Evolutionary conservation across 768 basidiomycete genomes (phyloP).

Genomic region (Agrocybe chaxingu): DNA sequence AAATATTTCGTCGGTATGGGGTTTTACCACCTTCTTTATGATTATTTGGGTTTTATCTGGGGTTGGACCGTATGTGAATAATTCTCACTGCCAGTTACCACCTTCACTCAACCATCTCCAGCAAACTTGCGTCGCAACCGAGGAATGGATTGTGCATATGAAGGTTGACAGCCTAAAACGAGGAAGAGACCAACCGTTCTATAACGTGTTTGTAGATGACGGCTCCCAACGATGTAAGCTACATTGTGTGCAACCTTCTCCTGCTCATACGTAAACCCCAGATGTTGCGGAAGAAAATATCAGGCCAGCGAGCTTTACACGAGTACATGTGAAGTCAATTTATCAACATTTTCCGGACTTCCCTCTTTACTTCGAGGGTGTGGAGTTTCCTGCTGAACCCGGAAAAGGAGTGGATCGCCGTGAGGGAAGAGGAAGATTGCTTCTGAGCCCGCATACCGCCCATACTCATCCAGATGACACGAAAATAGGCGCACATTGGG

Average conservation of each 20-base stretch:
- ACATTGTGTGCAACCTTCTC: not conserved
- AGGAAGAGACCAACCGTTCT: constrained; percentile 50
- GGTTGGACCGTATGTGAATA: constrained; percentile 44
- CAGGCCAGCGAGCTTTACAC: constrained; percentile 12
- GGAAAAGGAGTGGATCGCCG: constrained; percentile 1
- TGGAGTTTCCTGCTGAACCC: constrained; percentile 1
- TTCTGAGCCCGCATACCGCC: constrained; percentile 39
- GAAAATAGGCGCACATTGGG: constrained; percentile 30
- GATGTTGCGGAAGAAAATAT: constrained; percentile 36
- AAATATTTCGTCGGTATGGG: constrained; percentile 49
- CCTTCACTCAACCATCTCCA: constrained; percentile 7
- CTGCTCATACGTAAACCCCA: constrained; percentile 5
- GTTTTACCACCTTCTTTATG: constrained; percentile 36
- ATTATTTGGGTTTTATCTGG: constrained; percentile 41
- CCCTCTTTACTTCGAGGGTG: constrained; percentile 3
- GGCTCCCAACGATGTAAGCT: constrained; percentile 36
- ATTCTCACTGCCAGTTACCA: constrained; percentile 1
- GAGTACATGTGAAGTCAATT: constrained; percentile 1
- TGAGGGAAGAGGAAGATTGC: constrained; percentile 31
- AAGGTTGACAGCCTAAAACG: constrained; percentile 32
- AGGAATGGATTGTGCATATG: constrained; percentile 44
- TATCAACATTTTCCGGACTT: not conserved
- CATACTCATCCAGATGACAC: constrained; percentile 48
- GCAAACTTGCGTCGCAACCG: constrained; percentile 34
- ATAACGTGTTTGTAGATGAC: constrained; percentile 31